These are phyloP conservation scores for Eucalyptus curtisii DNA, from an alignment of 345 rosid species.

Conservation along the genomic window DNA sequence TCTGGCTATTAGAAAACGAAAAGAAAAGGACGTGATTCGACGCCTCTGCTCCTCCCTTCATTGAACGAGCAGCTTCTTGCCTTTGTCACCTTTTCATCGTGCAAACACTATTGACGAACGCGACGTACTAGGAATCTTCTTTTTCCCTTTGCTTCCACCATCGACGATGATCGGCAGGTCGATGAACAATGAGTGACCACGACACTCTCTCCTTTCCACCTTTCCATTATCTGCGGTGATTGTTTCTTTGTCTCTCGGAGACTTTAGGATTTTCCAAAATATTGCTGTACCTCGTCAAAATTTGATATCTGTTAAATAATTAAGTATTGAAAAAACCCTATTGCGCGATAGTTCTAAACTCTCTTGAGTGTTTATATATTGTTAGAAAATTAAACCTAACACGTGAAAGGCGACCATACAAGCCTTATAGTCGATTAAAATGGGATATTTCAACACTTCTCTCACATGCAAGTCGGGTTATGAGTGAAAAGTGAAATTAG, in stretches of 20 bases:
- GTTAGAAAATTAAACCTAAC: background rate
- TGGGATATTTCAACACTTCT: background rate
- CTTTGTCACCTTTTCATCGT: background rate
- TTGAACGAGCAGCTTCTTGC: background rate
- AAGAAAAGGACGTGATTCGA: background rate
- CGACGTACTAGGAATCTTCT: background rate
- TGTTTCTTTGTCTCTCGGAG: background rate
- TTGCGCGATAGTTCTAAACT: background rate
- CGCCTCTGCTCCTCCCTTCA: background rate
- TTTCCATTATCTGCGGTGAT: background rate
- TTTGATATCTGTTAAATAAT: background rate
- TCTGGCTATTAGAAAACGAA: background rate
- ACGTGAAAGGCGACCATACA: background rate
- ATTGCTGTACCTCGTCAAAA: background rate
- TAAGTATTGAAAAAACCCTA: background rate
- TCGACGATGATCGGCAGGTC: background rate
- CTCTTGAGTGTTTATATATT: background rate
- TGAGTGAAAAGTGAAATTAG: background rate
- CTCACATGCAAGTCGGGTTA: background rate
- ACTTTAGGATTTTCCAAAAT: background rate
- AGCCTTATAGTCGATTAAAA: background rate
- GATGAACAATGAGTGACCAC: background rate
- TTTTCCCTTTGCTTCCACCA: background rate
- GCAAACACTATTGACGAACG: background rate
- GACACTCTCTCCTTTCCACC: background rate